Evolutionary conservation across 331 rosid species (phyloP).

Genomic region (Quercus phellos): DNA sequence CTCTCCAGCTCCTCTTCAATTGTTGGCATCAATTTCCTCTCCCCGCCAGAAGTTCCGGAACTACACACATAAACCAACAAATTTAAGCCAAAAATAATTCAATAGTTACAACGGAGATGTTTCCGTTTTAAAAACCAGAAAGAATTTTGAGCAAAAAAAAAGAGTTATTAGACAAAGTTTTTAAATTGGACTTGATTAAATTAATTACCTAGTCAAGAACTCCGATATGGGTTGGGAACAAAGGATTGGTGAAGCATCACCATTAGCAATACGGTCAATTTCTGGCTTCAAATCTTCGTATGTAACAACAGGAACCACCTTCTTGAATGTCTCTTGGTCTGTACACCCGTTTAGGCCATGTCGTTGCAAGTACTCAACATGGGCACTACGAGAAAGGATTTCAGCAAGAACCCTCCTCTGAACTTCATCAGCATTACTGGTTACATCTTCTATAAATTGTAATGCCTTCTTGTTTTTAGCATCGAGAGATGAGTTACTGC

Average conservation of each 20-base stretch:
- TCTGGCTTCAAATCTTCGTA: constrained; percentile 40
- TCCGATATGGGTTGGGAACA: constrained; percentile 45
- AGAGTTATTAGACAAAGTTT: no score
- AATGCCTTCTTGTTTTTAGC: background rate
- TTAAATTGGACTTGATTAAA: background rate
- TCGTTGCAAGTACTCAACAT: constrained; percentile 36
- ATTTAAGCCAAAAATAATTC: background rate
- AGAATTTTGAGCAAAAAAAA: no score
- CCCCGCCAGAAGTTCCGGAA: constrained; percentile 66
- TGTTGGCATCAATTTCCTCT: constrained; percentile 63
- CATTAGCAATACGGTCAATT: constrained; percentile 46
- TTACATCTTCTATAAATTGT: constrained; percentile 38
- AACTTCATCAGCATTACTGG: constrained; percentile 31
- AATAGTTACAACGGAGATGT: no score
- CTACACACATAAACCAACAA: constrained; percentile 12
- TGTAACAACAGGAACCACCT: constrained; percentile 30
- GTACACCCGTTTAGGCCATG: constrained; percentile 30
- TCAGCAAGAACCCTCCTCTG: constrained; percentile 33
- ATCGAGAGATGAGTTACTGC: background rate
- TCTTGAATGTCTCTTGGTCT: constrained; percentile 29
- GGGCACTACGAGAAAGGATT: constrained; percentile 36
- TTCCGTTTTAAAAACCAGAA: no score
- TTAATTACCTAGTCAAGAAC: constrained; percentile 40
- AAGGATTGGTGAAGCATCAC: constrained; percentile 40
- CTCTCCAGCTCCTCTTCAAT: constrained; percentile 47